phyloP scores from a whole-genome alignment of 805 yeast species.

The Metschnikowia chrysomelidarum region DNA sequence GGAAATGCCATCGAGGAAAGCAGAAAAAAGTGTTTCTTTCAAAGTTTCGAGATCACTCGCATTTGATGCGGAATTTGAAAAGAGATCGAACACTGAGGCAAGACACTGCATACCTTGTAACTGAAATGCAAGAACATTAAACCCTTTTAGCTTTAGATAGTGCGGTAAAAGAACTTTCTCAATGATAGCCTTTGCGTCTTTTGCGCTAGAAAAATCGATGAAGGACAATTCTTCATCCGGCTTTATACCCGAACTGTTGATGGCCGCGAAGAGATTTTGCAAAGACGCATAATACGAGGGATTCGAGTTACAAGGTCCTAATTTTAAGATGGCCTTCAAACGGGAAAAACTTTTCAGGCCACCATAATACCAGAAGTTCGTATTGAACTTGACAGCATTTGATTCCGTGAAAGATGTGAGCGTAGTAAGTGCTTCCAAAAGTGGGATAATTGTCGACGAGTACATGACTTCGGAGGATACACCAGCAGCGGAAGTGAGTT shows the following conservation, averaged over 20 bases:
- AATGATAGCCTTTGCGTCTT: conserved; percentile 22
- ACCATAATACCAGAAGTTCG: conserved; percentile 51
- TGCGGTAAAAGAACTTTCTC: conserved; percentile 19
- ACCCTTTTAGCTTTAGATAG: conserved; percentile 17
- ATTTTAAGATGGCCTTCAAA: conserved; percentile 44
- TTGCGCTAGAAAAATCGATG: conserved; percentile 18
- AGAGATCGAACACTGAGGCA: conserved; percentile 14
- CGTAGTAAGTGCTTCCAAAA: conserved; percentile 46
- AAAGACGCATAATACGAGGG: conserved; percentile 45
- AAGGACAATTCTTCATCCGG: conserved; percentile 19
- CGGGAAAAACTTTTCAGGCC: conserved; percentile 42
- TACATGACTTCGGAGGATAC: conserved; percentile 35
- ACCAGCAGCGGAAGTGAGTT: conserved; percentile 23
- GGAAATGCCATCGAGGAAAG: conserved; percentile 13
- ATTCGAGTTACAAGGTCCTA: conserved; percentile 55
- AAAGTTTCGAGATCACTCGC: conserved; percentile 3
- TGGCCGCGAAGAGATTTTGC: conserved; percentile 21
- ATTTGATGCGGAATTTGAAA: conserved; percentile 8
- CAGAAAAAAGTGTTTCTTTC: conserved; percentile 6
- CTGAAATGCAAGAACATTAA: conserved; percentile 19
- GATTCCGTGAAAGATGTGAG: conserved; percentile 15
- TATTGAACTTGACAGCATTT: conserved; percentile 33
- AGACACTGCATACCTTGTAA: conserved; percentile 23
- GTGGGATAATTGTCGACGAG: conserved; percentile 45
- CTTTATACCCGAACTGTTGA: conserved; percentile 10